Percentiles rank a stretch among this genome's conserved stretches.
Evolutionary conservation across 805 yeast genomes (phyloP).

Genomic region (Candida boidinii): DNA sequence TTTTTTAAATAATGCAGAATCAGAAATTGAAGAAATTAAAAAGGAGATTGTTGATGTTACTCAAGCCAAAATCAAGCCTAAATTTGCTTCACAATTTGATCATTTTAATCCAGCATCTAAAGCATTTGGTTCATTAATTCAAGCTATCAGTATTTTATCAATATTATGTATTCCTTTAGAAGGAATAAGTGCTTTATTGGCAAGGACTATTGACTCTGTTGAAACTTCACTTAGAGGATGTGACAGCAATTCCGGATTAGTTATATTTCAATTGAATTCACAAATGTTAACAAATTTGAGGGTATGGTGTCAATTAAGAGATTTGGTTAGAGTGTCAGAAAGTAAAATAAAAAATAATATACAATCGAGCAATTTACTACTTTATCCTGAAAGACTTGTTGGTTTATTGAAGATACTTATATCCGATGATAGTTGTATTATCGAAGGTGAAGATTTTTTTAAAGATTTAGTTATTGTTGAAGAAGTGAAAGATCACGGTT

Average conservation of each 20-base stretch:
- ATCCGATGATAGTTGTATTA: conserved; percentile 25
- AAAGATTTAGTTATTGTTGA: conserved; percentile 40
- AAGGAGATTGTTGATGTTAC: conserved; percentile 14
- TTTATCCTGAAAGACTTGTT: conserved; percentile 20
- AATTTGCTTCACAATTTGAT: conserved; percentile 25
- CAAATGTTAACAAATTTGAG: conserved; percentile 55
- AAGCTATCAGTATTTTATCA: conserved; percentile 14
- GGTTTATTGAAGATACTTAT: conserved; percentile 50
- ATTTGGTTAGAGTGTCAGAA: conserved; percentile 19
- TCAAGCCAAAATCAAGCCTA: conserved; percentile 13
- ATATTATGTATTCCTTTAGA: conserved; percentile 22
- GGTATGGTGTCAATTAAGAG: conserved; percentile 28
- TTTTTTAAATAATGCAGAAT: conserved; percentile 3
- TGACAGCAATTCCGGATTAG: conserved; percentile 21
- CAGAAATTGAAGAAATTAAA: conserved; percentile 9
- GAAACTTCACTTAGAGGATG: conserved; percentile 61
- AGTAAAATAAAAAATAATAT: conserved; percentile 10
- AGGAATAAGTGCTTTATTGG: conserved; percentile 25
- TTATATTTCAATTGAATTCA: conserved; percentile 51
- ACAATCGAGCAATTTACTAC: conserved; percentile 10
- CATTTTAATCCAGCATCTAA: conserved; percentile 10
- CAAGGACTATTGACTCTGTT: conserved; percentile 51
- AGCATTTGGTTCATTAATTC: conserved; percentile 16
- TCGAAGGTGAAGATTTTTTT: conserved; percentile 40
- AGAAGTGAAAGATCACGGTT: conserved; percentile 38